Evolutionary conservation across 352 stramenopile genomes (phyloP), one percentile per base, ranked within the genome.

Genomic region (Plasmopara viticola): DNA sequence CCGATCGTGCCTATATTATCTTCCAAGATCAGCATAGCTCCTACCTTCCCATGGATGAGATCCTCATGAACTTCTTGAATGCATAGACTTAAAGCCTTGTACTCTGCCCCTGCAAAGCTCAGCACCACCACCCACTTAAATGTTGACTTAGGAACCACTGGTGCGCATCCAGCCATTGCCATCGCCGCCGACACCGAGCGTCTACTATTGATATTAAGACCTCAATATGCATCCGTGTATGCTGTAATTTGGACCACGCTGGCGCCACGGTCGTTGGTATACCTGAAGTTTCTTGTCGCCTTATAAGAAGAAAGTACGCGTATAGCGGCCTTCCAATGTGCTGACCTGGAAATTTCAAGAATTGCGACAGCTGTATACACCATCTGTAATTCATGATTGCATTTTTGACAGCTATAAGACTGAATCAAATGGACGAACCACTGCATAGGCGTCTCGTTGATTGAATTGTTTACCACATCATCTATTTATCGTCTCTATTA

Each of bases 1-100:
- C 8, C 45, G n/a, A 55, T 48, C 6, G 30, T 39, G 3, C 38
- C 39, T 55, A 43, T 28, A 1, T 55, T 55, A 15, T 43, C 48
- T 29, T 55, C 29, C 30, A 14, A 52, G 0, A 52, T 38, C 5
- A 13, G 6, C 3, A 9, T 42, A 1, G 15, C 45, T 43, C 30
- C 45, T 30, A 51, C 45, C 41, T 53, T 12, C 25, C 39, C 47
- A n/a, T 53, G 47, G 15, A 25, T 14, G 8, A 41, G 7, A 14
- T 46, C 25, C 2, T 39, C 46, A 2, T 46, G 8, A 20, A 54
- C 37, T 17, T 54, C 48, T 33, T 54, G 37, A 1, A 8, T 38
- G 7, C 48, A 54, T 8, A 54, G 9, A 25, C 15, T 45, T 28
- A 47, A 10, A 1, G 25, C 37, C 48, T 40, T 54, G 28, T 47